phyloP scores from a whole-genome alignment of 441 rosid genomes.

The Gossypium schwendimanii region DNA sequence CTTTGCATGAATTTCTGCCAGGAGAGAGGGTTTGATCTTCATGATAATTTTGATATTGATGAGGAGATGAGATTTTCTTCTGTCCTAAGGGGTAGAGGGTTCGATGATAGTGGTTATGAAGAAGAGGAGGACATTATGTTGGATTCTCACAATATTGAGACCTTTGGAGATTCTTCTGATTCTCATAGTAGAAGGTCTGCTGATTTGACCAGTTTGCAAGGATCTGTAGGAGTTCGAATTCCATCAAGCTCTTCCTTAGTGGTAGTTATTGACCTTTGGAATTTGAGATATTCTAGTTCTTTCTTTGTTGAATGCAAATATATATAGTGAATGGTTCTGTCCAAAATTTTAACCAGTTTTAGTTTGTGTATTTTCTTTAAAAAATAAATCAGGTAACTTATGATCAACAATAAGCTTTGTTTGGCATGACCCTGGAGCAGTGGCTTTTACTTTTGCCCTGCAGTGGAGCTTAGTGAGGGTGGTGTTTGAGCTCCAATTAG shows the following conservation, averaged over 20 bases:
- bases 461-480: background rate
- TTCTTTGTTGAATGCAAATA: slow-evolving; percentile 4
- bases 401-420: background rate
- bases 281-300: background rate
- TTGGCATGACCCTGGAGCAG: background rate
- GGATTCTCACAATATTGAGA: slow-evolving; percentile 50
- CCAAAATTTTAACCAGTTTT: background rate
- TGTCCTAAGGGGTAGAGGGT: slow-evolving; percentile 40
- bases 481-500: background rate
- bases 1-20: slow-evolving; percentile 30
- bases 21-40: slow-evolving; percentile 76
- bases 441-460: background rate
- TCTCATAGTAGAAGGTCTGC: slow-evolving; percentile 30
- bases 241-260: slow-evolving; percentile 40
- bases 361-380: background rate
- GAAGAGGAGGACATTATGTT: slow-evolving; percentile 61
- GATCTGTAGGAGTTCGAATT: slow-evolving; percentile 32
- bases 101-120: slow-evolving; percentile 75
- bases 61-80: slow-evolving; percentile 86
- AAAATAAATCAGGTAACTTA: background rate
- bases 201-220: slow-evolving; percentile 37
- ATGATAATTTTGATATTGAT: slow-evolving; percentile 54
- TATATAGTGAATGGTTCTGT: background rate
- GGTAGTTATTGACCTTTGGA: slow-evolving; percentile 32
- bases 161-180: slow-evolving; percentile 53